Base-by-base conservation (phyloP, 768 basidiomycete genomes). In the Xerocomellus dryophilus region DNA sequence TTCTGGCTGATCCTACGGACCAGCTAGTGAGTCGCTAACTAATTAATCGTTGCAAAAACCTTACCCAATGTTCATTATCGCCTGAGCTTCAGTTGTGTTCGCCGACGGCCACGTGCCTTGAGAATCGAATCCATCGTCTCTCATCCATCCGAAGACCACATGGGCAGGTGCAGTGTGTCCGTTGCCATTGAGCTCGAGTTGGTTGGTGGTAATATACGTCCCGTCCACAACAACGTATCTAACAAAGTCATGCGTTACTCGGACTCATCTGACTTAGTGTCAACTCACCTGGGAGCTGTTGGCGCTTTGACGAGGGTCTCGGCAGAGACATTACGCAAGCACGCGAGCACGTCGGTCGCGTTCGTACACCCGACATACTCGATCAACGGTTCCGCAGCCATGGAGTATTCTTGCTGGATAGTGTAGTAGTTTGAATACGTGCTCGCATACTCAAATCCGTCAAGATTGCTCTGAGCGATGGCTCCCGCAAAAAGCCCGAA, bases 361-460 rank as follows among this genome's bases (percentile, higher is more conserved):
- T 58, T 55, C 18, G 55, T 61, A 56, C 81, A 80, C 7, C 75
- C 75, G 2, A 76, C 74, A 20, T 69, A 66, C n/a, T 61, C 65
- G 20, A 72, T 55, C 34, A 81, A 70, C 2, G 74, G 69, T 1
- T 69, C 46, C 15, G 54, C 51, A 14, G 74, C 76, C 17, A 74
- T 74, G 9, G 57, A 40, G 4, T 58, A 54, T 48, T 77, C 74
- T 43, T 78, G 63, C 7, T 70, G 56, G 57, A 80, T 77, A 20
- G 75, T 77, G 62, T 74, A 72, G 62, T 81, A 82, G 45, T 76
- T 66, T 4, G 78, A 77, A 61, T 78, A 81, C 6, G 78, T 76
- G 38, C 66, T 67, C 5, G 79, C 81, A 54, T 75, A 81, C 14
- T 74, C 75, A 36, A 73, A 72, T 3, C 80, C 80, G 5, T 72